Percentiles rank a stretch among this genome's conserved stretches.
These are phyloP conservation scores for Pseudocercospora pini-densiflorae DNA, from an alignment of 2,329 filamentous ascomycete genomes.

Conservation along the genomic window DNA sequence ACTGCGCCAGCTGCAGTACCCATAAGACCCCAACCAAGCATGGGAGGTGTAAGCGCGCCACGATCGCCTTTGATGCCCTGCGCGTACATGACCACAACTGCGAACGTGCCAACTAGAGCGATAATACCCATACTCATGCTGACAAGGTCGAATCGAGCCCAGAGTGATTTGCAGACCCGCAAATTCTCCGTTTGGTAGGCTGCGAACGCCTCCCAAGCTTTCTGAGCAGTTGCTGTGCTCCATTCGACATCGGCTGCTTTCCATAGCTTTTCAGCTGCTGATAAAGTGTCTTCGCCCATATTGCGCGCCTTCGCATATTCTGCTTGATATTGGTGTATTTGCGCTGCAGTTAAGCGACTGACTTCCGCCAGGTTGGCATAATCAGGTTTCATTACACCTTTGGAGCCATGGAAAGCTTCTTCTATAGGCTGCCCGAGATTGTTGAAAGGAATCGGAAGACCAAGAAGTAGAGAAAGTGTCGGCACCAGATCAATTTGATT, in stretches of 20 bases:
- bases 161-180: constrained; percentile 77
- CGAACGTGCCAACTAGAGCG: constrained; percentile 70
- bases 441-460: constrained; percentile 93
- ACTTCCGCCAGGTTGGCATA: constrained; percentile 77
- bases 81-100: constrained; percentile 75
- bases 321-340: constrained; percentile 85
- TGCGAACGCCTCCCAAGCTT: constrained; percentile 63
- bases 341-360: constrained; percentile 76
- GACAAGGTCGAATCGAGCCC: constrained; percentile 88
- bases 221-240: constrained; percentile 42
- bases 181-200: constrained; percentile 81
- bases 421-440: constrained; percentile 92
- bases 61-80: constrained; percentile 59
- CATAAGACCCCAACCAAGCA: constrained; percentile 57
- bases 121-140: constrained; percentile 82
- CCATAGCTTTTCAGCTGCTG: constrained; percentile 60
- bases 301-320: constrained; percentile 78
- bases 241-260: constrained; percentile 60
- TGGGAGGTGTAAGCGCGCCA: constrained; percentile 56
- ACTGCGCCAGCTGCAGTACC: constrained; percentile 51
- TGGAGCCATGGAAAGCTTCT: constrained; percentile 78
- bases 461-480: constrained; percentile 83
- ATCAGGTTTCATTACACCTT: constrained; percentile 57
- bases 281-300: constrained; percentile 64
- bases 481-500: constrained; percentile 94